phyloP scores from a whole-genome alignment of 176 grass and related monocot genomes.

The Oryza meridionalis region DNA sequence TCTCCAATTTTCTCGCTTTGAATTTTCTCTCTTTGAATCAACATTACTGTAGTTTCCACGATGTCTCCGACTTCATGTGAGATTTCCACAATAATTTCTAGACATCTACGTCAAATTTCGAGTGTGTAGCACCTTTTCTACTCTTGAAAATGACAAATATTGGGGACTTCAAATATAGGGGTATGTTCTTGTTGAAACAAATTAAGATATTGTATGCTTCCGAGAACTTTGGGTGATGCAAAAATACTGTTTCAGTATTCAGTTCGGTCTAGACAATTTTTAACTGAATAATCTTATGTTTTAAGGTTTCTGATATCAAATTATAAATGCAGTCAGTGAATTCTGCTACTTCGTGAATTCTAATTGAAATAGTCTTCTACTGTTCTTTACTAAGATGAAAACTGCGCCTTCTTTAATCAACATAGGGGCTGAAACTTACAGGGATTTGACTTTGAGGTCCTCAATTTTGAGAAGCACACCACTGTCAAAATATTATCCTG shows the following conservation, averaged over 20 bases:
- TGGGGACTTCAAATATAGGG: background rate
- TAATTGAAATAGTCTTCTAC: background rate
- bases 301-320: background rate
- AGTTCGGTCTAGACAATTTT: background rate
- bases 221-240: slow-evolving; percentile 17
- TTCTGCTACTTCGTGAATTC: background rate
- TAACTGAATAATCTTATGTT: background rate
- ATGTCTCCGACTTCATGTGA: background rate
- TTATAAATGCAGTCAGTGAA: background rate
- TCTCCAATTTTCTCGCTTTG: background rate
- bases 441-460: background rate
- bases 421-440: background rate
- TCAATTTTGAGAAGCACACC: background rate
- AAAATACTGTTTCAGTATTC: background rate
- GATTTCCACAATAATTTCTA: background rate
- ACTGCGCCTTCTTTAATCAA: background rate
- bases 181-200: too few relatives aligned
- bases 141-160: background rate
- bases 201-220: background rate
- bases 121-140: background rate
- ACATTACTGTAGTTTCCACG: background rate
- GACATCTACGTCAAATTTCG: background rate
- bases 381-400: background rate
- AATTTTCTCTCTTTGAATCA: background rate
- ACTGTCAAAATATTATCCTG: background rate